Evolutionary conservation across 2,329 filamentous ascomycete genomes (phyloP).

Genomic region (Cercospora janseana): DNA sequence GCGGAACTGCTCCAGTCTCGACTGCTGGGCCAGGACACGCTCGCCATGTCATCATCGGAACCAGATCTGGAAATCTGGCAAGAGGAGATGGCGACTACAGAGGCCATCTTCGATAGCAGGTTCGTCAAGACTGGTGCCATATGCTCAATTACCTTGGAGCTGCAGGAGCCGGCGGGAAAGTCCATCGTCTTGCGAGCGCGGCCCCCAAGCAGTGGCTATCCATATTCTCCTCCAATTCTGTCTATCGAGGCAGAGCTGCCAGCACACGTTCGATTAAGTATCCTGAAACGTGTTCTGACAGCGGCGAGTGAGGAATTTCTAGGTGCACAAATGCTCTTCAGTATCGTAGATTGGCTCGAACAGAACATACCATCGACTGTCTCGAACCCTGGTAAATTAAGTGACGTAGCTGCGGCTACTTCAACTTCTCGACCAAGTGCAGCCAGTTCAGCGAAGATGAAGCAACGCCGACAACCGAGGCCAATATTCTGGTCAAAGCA

Average conservation of each 20-base stretch:
- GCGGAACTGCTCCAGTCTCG: slow-evolving; percentile 76
- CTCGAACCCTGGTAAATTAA: slow-evolving; percentile 75
- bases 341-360: slow-evolving; percentile 87
- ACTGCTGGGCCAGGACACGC: slow-evolving; percentile 49
- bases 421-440: slow-evolving; percentile 50
- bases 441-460: slow-evolving; percentile 37
- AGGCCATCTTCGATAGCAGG: slow-evolving; percentile 79
- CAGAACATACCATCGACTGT: slow-evolving; percentile 79
- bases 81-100: slow-evolving; percentile 79
- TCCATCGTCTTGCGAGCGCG: slow-evolving; percentile 63
- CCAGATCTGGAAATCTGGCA: slow-evolving; percentile 63
- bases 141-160: slow-evolving; percentile 68
- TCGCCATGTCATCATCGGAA: slow-evolving; percentile 36
- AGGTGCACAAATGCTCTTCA: slow-evolving; percentile 89
- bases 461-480: slow-evolving; percentile 43
- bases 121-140: slow-evolving; percentile 55
- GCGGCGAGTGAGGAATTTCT: slow-evolving; percentile 68
- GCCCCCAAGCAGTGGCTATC: slow-evolving; percentile 68
- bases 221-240: slow-evolving; percentile 64
- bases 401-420: slow-evolving; percentile 77
- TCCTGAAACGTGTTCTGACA: slow-evolving; percentile 72
- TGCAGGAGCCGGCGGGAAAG: slow-evolving; percentile 45
- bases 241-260: slow-evolving; percentile 69
- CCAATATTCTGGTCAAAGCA: slow-evolving; percentile 65
- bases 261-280: slow-evolving; percentile 88